A percentile compares a stretch with the other conserved stretches of the same genome.
Conservation (phyloP, 495 filamentous ascomycete species). For the Hyaloscypha finlandica region DNA sequence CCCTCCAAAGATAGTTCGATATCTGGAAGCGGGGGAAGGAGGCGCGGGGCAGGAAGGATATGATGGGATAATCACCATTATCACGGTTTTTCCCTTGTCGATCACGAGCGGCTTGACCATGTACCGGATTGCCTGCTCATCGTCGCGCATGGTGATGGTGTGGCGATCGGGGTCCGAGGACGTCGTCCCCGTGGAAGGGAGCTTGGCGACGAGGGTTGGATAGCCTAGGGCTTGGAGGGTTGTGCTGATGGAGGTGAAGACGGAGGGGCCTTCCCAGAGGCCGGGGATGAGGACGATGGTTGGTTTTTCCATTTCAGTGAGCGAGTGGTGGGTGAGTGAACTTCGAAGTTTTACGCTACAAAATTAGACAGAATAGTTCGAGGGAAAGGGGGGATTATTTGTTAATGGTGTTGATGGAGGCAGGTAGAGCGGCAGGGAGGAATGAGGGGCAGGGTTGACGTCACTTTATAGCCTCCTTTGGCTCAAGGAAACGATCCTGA, state of each 20-base stretch:
- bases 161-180: background rate
- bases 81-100: constrained; percentile 1
- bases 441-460: too few relatives aligned
- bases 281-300: background rate
- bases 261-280: constrained; percentile 12
- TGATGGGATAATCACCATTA: background rate
- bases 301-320: background rate
- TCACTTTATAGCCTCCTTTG: too few relatives aligned
- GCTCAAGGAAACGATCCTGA: too few relatives aligned
- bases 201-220: background rate
- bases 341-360: too few relatives aligned
- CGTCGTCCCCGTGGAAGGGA: background rate
- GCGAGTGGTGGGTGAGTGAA: too few relatives aligned
- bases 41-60: too few relatives aligned
- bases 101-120: background rate
- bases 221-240: constrained; percentile 3
- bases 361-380: too few relatives aligned
- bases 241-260: background rate
- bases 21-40: too few relatives aligned
- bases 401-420: too few relatives aligned
- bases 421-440: too few relatives aligned
- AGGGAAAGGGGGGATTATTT: too few relatives aligned
- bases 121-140: background rate
- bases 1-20: too few relatives aligned
- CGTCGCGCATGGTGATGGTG: constrained; percentile 1